Conservation (phyloP, 164 flowering plant genomes). For the Stephania japonica region DNA sequence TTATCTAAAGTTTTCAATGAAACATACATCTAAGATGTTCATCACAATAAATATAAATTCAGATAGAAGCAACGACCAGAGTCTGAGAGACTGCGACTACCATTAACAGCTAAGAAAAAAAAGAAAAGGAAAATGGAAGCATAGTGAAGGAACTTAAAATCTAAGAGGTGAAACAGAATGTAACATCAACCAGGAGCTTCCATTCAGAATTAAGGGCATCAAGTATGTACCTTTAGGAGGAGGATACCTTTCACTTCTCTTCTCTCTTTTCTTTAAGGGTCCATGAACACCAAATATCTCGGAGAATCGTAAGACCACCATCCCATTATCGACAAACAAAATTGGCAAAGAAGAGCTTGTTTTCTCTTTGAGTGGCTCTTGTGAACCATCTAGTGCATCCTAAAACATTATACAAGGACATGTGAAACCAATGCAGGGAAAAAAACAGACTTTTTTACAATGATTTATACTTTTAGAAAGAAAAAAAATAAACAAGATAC, state of each 20-base stretch:
- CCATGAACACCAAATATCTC: slow-evolving; percentile 83
- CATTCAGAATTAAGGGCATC: background rate
- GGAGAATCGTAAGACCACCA: slow-evolving; percentile 72
- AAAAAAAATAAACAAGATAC: background rate
- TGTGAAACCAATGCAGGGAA: background rate
- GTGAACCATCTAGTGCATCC: slow-evolving; percentile 34
- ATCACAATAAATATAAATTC: background rate
- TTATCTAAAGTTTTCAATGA: background rate
- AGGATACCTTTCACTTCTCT: slow-evolving; percentile 42
- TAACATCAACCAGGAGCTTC: background rate
- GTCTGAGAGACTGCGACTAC: background rate
- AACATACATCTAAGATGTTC: background rate
- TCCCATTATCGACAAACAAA: slow-evolving; percentile 77
- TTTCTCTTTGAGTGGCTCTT: slow-evolving; percentile 30
- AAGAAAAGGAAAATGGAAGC: background rate
- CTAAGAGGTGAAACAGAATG: background rate
- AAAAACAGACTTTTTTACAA: too few relatives aligned
- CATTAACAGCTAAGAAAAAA: background rate
- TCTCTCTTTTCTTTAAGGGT: slow-evolving; percentile 48
- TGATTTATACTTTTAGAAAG: too few relatives aligned
- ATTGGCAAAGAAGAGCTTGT: slow-evolving; percentile 54
- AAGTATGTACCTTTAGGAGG: slow-evolving; percentile 49
- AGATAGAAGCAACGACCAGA: background rate
- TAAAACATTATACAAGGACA: slow-evolving; percentile 15
- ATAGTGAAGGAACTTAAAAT: background rate